Base-by-base conservation (phyloP, 306 rosid species). In the Purshia tridentata region DNA sequence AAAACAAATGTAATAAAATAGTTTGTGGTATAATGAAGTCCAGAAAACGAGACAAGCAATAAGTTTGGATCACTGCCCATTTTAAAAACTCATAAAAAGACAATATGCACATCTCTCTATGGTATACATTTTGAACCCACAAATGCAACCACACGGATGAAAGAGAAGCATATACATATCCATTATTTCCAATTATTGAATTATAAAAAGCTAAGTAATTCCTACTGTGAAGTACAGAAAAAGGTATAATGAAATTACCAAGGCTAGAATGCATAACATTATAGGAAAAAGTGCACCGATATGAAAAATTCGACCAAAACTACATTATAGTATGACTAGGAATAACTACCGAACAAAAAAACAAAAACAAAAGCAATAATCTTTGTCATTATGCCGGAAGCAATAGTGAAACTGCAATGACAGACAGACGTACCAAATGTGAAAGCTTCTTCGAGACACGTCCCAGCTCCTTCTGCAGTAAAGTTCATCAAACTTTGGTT, bases 381-480 rank as follows among this genome's bases (percentile, higher is more conserved):
- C 13, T 22, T 22, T 45, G 20, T 22, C 41, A 46, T 54, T 22
- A 51, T 15, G 18, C 37, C 37, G 6, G 6, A 9, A 42, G n/a
- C 3, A 11, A 40, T 19, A 59, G 45, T 49, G 61, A 73, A 48
- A 11, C 29, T 6, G 9, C 35, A 48, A 60, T 22, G 10, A 20
- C 52, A 51, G 61, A 45, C 15, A 52, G 63, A 55, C 92, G 75
- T 86, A 93, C 97, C 88, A 79, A 68, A 74, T 84, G 60, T 22
- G 62, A 72, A 58, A 89, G 84, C 70, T 89, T 84, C 84, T 89
- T 78, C 12, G 85, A 82, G 11, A 85, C 86, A 42, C 63, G 68
- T 44, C 81, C 92, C 69, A 89, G 91, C 92, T 91, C 96, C 86
- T 72, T 85, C 93, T 93, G 93, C 70, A 75, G 69, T 72, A 57